phyloP scores from a whole-genome alignment of 352 stramenopile species.

The Globisporangium rhizosaccharum region DNA sequence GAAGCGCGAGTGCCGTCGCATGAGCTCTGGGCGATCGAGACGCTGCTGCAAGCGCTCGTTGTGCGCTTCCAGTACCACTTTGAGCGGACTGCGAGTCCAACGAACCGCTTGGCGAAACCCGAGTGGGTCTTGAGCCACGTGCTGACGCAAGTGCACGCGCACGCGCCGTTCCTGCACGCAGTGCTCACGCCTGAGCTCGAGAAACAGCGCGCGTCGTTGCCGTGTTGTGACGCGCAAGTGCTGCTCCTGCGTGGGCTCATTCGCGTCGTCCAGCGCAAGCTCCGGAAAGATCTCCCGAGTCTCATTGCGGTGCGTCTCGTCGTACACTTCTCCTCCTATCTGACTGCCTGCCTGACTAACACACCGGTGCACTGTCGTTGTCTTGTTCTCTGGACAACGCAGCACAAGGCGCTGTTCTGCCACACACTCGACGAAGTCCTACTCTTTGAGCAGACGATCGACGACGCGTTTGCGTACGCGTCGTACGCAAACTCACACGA shows the following conservation, averaged over 20 bases:
- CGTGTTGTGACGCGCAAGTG: conserved; percentile 56
- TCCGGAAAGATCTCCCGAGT: conserved; percentile 37
- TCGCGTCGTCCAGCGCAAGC: conserved; percentile 34
- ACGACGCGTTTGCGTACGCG: conserved; percentile 60
- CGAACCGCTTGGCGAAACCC: conserved; percentile 66
- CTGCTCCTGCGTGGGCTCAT: conserved; percentile 53
- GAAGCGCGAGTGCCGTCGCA: too few relatives aligned
- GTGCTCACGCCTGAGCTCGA: conserved; percentile 46
- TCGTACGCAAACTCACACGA: conserved; percentile 33
- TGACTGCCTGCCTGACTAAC: background rate
- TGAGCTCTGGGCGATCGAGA: conserved; percentile 64
- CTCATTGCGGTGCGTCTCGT: conserved; percentile 29
- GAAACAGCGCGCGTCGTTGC: conserved; percentile 30
- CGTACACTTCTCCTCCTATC: background rate
- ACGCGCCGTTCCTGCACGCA: conserved; percentile 35
- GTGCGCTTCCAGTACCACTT: conserved; percentile 75
- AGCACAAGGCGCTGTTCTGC: conserved; percentile 45
- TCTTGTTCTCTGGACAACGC: background rate
- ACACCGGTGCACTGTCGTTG: background rate
- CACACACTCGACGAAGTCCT: conserved; percentile 72
- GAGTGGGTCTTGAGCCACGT: conserved; percentile 71
- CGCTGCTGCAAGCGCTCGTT: conserved; percentile 45
- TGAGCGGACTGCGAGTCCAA: conserved; percentile 54
- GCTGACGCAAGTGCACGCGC: conserved; percentile 42
- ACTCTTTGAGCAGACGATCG: conserved; percentile 60